Base-by-base conservation (phyloP, 176 grass and related monocot species). In the Triticum monococcum region DNA sequence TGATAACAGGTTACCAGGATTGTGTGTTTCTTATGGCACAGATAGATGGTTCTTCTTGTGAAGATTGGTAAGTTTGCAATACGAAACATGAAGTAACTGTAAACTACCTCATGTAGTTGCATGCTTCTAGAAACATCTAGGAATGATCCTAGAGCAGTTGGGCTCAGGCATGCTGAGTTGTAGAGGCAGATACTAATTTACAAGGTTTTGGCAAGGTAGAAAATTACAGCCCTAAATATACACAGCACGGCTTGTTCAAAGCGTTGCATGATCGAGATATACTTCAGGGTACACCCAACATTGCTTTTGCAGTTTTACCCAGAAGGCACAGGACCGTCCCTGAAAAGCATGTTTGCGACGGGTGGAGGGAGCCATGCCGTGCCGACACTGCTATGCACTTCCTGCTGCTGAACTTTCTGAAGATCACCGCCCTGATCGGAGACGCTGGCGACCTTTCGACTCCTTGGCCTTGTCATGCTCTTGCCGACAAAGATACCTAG, bases 331-430 rank as follows among this genome's bases (percentile, higher is more conserved):
- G 78, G 40, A 33, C 83, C 80, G 18, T 95, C 93, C 35, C 86
- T 18, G 9, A 99, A 99, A 61, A 99, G 75, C 32, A 96, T 91
- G 68, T 90, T 99, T 68, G 90, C 92, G 52, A 99, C 89, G 3
- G 92, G 83, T 50, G 92, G 92, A 83, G 85, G 89, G 12, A 92
- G 45, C 97, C 90, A 94, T 13, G 85, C 50, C 22, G 84, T 50
- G 22, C 83, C 67, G 33, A 31, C 52, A 67, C 12, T 83, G 59
- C 61, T 89, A 20, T 87, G 77, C 11, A 72, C 80, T 72, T 85
- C 80, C 75, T 85, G 79, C 64, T 81, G 68, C 35, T 66, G 78
- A 5, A 77, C 11, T 9, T 86, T 86, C 62, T 88, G 83, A 14
- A 73, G 83, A 46, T 92, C 87, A 18, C n/a, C 50, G 11, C 40